Evolutionary conservation across 306 rosid species (phyloP).

Genomic region (Hylodesmum podocarpum): DNA sequence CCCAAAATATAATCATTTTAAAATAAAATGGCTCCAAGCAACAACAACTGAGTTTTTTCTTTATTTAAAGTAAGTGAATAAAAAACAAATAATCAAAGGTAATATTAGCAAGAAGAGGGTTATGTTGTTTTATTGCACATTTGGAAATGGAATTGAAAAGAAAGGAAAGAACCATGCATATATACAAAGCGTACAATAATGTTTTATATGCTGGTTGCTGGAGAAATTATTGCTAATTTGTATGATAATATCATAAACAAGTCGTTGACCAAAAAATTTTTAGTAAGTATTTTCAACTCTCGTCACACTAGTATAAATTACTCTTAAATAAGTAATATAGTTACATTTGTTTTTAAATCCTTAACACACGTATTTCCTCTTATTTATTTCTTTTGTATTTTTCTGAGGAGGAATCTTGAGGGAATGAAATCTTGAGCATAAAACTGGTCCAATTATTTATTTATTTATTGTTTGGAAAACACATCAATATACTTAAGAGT

Average conservation of each 20-base stretch:
- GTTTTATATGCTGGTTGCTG: not conserved
- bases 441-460: slow-evolving; percentile 40
- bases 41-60: too few species aligned
- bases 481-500: too few species aligned
- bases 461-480: too few species aligned
- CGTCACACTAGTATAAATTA: not conserved
- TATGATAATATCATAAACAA: not conserved
- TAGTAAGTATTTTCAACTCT: not conserved
- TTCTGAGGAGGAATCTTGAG: not conserved
- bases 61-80: too few species aligned
- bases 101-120: not conserved
- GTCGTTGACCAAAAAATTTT: not conserved
- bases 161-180: not conserved
- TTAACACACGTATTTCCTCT: not conserved
- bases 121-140: not conserved
- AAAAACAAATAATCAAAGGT: not conserved
- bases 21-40: too few species aligned
- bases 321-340: too few species aligned
- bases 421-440: slow-evolving; percentile 12
- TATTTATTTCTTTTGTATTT: not conserved
- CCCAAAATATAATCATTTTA: too few species aligned
- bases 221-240: not conserved
- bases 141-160: not conserved
- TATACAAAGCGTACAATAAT: too few species aligned
- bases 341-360: not conserved